Conservation (phyloP, 305 asterid species). For the Fraxinus floribunda region DNA sequence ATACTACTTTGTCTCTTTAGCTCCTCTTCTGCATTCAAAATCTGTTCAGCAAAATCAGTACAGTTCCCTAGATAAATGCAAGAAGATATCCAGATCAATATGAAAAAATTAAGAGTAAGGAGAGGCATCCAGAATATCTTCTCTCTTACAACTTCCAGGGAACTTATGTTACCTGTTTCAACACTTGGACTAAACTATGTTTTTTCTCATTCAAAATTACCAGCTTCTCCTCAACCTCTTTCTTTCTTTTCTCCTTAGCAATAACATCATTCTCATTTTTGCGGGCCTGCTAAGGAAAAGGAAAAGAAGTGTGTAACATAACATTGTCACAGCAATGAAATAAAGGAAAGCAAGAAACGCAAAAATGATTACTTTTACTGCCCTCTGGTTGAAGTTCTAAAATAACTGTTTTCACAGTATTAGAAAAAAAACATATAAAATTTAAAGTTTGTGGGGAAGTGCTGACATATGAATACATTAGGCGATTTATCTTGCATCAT, state of each 20-base stretch:
- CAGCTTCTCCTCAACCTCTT: slow-evolving; percentile 75
- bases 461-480: neutral
- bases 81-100: neutral
- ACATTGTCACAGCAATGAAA: neutral
- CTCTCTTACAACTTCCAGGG: slow-evolving; percentile 11
- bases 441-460: neutral
- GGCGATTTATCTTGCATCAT: neutral
- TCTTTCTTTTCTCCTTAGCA: slow-evolving; percentile 53
- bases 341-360: neutral
- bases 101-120: neutral
- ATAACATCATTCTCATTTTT: slow-evolving; percentile 39
- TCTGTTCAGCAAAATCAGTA: slow-evolving; percentile 41
- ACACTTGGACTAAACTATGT: slow-evolving; percentile 78
- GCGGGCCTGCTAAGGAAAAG: slow-evolving; percentile 39
- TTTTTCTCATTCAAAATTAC: slow-evolving; percentile 66
- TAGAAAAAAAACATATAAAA: neutral
- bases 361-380: neutral
- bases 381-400: neutral
- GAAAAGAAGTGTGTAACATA: slow-evolving; percentile 14
- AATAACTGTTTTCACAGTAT: neutral
- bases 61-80: slow-evolving; percentile 5
- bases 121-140: slow-evolving; percentile 6
- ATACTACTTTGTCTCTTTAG: slow-evolving; percentile 54
- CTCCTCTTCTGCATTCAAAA: slow-evolving; percentile 82
- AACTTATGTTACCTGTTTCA: slow-evolving; percentile 59